A percentile compares a stretch with the other conserved stretches of the same genome.
Conservation (phyloP, 2,329 filamentous ascomycete genomes). For the Nemania sp. region DNA sequence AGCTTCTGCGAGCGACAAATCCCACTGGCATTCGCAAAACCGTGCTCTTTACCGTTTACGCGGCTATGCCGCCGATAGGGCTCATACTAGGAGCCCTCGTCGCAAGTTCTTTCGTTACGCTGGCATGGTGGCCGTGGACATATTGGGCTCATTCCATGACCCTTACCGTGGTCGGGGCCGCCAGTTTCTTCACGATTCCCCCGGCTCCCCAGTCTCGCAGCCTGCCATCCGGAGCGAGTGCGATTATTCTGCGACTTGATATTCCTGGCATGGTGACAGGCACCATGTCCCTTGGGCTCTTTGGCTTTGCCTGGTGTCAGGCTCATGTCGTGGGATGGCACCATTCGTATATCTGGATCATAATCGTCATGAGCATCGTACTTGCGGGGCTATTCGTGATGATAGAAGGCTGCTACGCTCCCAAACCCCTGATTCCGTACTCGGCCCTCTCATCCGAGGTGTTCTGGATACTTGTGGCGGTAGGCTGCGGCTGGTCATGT, state of each 20-base stretch:
- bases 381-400: conserved; percentile 60
- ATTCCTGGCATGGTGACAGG: conserved; percentile 50
- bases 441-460: conserved; percentile 49
- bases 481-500: conserved; percentile 48
- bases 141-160: conserved; percentile 50
- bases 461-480: conserved; percentile 51
- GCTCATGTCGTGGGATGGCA: conserved; percentile 64
- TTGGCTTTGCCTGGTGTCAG: conserved; percentile 72
- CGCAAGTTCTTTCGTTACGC: conserved; percentile 45
- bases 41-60: conserved; percentile 61
- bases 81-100: conserved; percentile 49
- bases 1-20: conserved; percentile 63
- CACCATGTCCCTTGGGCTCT: conserved; percentile 59
- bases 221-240: conserved; percentile 15
- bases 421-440: conserved; percentile 55
- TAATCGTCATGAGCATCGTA: conserved; percentile 61
- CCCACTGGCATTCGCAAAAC: conserved; percentile 61
- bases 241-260: conserved; percentile 43
- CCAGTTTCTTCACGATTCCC: conserved; percentile 45
- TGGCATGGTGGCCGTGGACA: conserved; percentile 54
- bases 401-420: conserved; percentile 53
- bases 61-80: conserved; percentile 52
- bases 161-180: conserved; percentile 41
- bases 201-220: conserved; percentile 27
- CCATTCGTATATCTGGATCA: conserved; percentile 57